A percentile compares a stretch with the other conserved stretches of the same genome.
These are phyloP conservation scores for Colletotrichum sidae DNA, from an alignment of 2,329 filamentous ascomycete species.

Conservation along the genomic window DNA sequence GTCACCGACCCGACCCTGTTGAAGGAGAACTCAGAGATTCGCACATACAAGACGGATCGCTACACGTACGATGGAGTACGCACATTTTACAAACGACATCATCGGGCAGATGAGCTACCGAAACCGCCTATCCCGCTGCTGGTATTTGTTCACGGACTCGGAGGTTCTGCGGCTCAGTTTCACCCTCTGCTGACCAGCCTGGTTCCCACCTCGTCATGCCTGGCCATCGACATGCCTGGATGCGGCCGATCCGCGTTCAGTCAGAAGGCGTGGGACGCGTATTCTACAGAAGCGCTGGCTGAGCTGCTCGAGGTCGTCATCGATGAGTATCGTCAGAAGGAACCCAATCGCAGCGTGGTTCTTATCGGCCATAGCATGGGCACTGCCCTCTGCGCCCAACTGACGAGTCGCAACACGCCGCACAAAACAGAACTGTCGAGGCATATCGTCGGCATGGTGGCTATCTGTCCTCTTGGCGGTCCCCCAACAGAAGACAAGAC, in stretches of 20 bases:
- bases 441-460: conserved; percentile 80
- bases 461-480: conserved; percentile 81
- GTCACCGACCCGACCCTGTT: conserved; percentile 82
- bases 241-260: conserved; percentile 85
- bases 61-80: conserved; percentile 82
- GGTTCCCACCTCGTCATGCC: conserved; percentile 83
- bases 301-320: conserved; percentile 82
- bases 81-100: conserved; percentile 85
- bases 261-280: conserved; percentile 79
- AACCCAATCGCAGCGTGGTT: conserved; percentile 76
- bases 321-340: conserved; percentile 75
- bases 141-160: conserved; percentile 92
- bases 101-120: conserved; percentile 85
- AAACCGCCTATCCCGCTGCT: conserved; percentile 80
- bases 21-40: conserved; percentile 78
- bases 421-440: conserved; percentile 65
- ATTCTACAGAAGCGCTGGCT: conserved; percentile 79
- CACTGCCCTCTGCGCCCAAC: conserved; percentile 78
- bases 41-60: conserved; percentile 76
- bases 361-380: conserved; percentile 93
- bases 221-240: conserved; percentile 90
- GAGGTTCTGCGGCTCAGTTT: conserved; percentile 93
- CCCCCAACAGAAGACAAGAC: conserved; percentile 64
- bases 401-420: conserved; percentile 66
- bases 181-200: conserved; percentile 83